A percentile compares a stretch with the other conserved stretches of the same genome.
Evolutionary conservation across 1,284 basidiomycete species (phyloP).

Genomic region (Moesziomyces sp.): DNA sequence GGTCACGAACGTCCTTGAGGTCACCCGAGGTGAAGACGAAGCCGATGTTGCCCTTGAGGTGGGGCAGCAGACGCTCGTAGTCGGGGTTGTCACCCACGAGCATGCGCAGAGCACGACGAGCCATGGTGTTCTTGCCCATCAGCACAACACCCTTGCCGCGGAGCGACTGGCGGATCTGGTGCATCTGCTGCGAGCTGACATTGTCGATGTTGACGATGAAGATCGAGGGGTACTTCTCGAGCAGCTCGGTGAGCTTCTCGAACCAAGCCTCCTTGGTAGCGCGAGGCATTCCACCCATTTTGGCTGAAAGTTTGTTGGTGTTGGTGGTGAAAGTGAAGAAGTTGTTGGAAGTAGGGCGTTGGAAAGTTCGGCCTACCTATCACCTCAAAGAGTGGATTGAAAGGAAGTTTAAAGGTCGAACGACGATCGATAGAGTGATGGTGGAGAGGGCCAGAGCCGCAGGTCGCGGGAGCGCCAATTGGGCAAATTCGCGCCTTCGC

Average conservation of each 20-base stretch:
- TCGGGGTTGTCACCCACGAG: constrained; percentile 89
- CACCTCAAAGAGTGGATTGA: constrained; percentile 61
- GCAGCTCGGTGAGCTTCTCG: constrained; percentile 89
- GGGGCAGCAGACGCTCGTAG: constrained; percentile 94
- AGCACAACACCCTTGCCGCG: constrained; percentile 95
- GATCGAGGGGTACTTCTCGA: constrained; percentile 91
- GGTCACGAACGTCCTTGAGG: constrained; percentile 91
- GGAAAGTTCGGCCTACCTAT: constrained; percentile 59
- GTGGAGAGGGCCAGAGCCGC: background rate
- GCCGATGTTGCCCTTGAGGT: constrained; percentile 96
- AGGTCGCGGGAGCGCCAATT: background rate
- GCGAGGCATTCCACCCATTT: constrained; percentile 86
- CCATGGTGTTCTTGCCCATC: constrained; percentile 99
- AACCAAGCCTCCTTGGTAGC: constrained; percentile 95
- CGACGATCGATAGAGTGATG: constrained; percentile 20
- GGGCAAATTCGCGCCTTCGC: background rate
- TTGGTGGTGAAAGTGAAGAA: constrained; percentile 3
- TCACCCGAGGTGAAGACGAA: constrained; percentile 97
- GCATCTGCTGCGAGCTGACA: constrained; percentile 98
- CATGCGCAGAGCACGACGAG: constrained; percentile 93
- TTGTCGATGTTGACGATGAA: constrained; percentile 99
- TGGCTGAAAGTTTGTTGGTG: constrained; percentile 21
- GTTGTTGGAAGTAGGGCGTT: constrained; percentile 1
- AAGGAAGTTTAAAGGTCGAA: constrained; percentile 59
- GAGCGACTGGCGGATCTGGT: constrained; percentile 94